Evolutionary conservation across 179 eudicot species (phyloP).

Genomic region (Carnegiea gigantea): DNA sequence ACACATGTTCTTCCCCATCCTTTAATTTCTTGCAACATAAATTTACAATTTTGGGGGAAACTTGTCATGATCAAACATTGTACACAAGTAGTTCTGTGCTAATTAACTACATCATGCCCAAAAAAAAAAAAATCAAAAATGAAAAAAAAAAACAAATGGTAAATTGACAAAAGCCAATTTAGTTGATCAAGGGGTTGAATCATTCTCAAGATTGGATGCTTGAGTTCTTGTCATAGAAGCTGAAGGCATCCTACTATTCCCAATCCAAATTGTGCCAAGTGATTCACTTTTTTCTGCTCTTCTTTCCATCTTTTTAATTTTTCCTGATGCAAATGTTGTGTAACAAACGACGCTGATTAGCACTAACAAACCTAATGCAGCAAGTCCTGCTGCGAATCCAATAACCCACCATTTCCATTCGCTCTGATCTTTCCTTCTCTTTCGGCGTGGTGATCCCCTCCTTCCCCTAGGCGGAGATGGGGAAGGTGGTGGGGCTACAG

Average conservation of each 20-base stretch:
- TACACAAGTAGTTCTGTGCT: slow-evolving; percentile 11
- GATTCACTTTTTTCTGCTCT: slow-evolving; percentile 49
- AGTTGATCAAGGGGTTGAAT: slow-evolving; percentile 42
- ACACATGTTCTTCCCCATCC: neutral
- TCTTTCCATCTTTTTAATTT: slow-evolving; percentile 51
- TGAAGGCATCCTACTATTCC: slow-evolving; percentile 63
- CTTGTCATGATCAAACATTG: neutral
- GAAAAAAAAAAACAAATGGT: neutral
- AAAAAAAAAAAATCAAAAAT: neutral
- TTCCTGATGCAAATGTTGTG: slow-evolving; percentile 25
- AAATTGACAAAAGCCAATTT: neutral
- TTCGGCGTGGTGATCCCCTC: neutral
- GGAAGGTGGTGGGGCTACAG: neutral
- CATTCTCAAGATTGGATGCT: slow-evolving; percentile 52
- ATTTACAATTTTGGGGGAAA: slow-evolving; percentile 17
- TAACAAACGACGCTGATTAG: slow-evolving; percentile 27
- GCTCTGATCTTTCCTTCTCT: slow-evolving; percentile 16
- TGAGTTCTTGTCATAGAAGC: slow-evolving; percentile 72
- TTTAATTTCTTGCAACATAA: neutral
- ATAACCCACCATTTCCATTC: slow-evolving; percentile 62
- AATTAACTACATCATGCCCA: neutral
- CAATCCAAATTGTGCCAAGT: slow-evolving; percentile 62
- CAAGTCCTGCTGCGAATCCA: slow-evolving; percentile 49
- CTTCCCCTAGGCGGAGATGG: slow-evolving; percentile 4
- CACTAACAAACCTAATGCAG: slow-evolving; percentile 32